Conservation (phyloP, 345 rosid genomes). For the Hypericum androsaemum region DNA sequence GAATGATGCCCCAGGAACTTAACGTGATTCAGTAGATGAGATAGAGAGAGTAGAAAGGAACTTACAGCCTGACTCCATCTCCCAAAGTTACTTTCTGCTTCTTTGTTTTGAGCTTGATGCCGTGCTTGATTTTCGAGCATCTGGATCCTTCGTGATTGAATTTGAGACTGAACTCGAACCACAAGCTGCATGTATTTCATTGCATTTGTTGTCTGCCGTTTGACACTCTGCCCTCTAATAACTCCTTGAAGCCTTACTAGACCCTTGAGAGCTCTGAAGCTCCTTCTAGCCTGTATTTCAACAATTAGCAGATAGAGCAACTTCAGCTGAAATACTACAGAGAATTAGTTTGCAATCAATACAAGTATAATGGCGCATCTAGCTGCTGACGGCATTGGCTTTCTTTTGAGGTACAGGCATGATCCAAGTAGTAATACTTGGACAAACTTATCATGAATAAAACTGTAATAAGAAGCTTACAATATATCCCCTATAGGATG, state of each 20-base stretch:
- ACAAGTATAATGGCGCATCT: too few relatives aligned
- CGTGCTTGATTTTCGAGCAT: slow-evolving; percentile 77
- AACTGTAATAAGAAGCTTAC: slow-evolving; percentile 36
- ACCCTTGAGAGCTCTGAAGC: slow-evolving; percentile 86
- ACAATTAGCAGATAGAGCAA: slow-evolving; percentile 1
- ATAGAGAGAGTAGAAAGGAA: background rate
- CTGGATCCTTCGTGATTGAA: slow-evolving; percentile 86
- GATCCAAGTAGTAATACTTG: too few relatives aligned
- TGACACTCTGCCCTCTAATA: slow-evolving; percentile 77
- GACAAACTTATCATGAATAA: background rate
- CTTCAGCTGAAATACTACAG: too few relatives aligned
- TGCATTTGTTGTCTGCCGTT: slow-evolving; percentile 79
- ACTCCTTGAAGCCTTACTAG: slow-evolving; percentile 98
- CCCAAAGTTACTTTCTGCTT: slow-evolving; percentile 41
- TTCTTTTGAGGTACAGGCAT: too few relatives aligned
- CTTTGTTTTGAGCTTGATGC: slow-evolving; percentile 45
- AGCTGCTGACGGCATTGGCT: too few relatives aligned
- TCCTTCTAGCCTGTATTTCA: slow-evolving; percentile 66
- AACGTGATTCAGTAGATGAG: background rate
- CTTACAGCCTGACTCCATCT: slow-evolving; percentile 57
- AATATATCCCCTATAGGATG: slow-evolving; percentile 77
- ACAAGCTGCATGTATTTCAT: slow-evolving; percentile 88
- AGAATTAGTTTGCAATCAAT: too few relatives aligned
- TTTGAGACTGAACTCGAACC: slow-evolving; percentile 91
- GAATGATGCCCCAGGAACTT: background rate